Conservation (phyloP, 2,329 filamentous ascomycete genomes). For the Didymella lethalis region DNA sequence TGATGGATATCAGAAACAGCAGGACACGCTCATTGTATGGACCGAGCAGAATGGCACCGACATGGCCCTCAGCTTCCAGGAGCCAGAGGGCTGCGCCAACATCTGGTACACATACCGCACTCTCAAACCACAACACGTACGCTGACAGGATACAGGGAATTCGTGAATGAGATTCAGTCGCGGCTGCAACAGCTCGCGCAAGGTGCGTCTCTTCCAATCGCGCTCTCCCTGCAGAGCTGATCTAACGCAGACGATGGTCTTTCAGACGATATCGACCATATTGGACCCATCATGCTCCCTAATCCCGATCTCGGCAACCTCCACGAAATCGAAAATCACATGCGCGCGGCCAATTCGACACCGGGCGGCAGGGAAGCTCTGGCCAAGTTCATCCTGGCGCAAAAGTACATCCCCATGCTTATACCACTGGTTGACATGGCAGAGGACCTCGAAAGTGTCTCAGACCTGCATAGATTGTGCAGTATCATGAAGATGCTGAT, state of each 20-base stretch:
- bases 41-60: slow-evolving; percentile 90
- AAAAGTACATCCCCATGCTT: slow-evolving; percentile 87
- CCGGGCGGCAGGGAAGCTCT: slow-evolving; percentile 82
- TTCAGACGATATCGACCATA: slow-evolving; percentile 83
- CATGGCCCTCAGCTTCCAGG: slow-evolving; percentile 98
- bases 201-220: slow-evolving; percentile 58
- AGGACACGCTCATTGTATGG: slow-evolving; percentile 99
- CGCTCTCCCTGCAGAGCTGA: slow-evolving; percentile 26
- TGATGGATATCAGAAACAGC: slow-evolving; percentile 97
- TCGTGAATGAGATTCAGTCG: slow-evolving; percentile 85
- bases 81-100: slow-evolving; percentile 88
- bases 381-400: slow-evolving; percentile 82
- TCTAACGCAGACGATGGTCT: slow-evolving; percentile 74
- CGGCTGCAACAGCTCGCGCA: slow-evolving; percentile 70
- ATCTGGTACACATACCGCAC: slow-evolving; percentile 73
- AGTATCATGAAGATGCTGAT: slow-evolving; percentile 98
- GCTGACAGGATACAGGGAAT: slow-evolving; percentile 71
- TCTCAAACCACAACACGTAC: slow-evolving; percentile 11
- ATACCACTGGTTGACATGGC: slow-evolving; percentile 86
- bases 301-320: slow-evolving; percentile 82
- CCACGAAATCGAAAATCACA: slow-evolving; percentile 81
- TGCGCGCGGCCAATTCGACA: slow-evolving; percentile 79
- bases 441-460: slow-evolving; percentile 87
- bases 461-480: slow-evolving; percentile 89
- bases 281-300: slow-evolving; percentile 76